These are phyloP conservation scores for Leersia perrieri DNA, from an alignment of 176 grass and related monocot species.

Conservation along the genomic window DNA sequence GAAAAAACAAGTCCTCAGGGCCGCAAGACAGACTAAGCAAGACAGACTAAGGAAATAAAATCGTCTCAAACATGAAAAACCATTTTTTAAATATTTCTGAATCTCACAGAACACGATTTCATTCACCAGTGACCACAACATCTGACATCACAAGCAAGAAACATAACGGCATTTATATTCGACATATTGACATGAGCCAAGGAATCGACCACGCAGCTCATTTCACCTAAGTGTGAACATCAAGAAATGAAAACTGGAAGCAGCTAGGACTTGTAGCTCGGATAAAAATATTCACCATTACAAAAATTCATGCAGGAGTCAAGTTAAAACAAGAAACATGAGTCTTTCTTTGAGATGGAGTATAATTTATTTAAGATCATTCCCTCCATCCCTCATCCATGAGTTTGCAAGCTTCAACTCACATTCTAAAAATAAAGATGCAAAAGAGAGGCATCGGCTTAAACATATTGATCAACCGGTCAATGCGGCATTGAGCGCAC, in stretches of 20 bases:
- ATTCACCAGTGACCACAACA: too few relatives aligned
- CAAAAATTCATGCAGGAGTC: slow-evolving; percentile 47
- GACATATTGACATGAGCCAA: not conserved
- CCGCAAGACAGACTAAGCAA: too few relatives aligned
- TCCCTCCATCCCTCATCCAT: slow-evolving; percentile 44
- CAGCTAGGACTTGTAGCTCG: not conserved
- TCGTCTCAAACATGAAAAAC: too few relatives aligned
- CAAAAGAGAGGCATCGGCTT: slow-evolving; percentile 36
- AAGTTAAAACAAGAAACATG: slow-evolving; percentile 33
- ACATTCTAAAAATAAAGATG: slow-evolving; percentile 53
- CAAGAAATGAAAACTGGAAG: not conserved
- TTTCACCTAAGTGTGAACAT: slow-evolving; percentile 7
- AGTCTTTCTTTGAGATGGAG: slow-evolving; percentile 39
- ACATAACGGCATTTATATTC: not conserved
- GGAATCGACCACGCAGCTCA: not conserved
- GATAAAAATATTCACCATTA: slow-evolving; percentile 54
- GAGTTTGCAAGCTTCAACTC: slow-evolving; percentile 41
- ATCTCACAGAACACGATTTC: not conserved
- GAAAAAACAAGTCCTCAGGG: too few relatives aligned
- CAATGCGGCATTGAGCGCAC: slow-evolving; percentile 91
- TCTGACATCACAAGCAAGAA: not conserved
- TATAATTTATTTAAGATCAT: slow-evolving; percentile 81
- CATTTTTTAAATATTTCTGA: not conserved
- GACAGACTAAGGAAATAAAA: too few relatives aligned
- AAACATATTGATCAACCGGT: slow-evolving; percentile 43